These are phyloP conservation scores for Ascosphaera apis DNA, from an alignment of 2,329 filamentous ascomycete species.

Conservation along the genomic window DNA sequence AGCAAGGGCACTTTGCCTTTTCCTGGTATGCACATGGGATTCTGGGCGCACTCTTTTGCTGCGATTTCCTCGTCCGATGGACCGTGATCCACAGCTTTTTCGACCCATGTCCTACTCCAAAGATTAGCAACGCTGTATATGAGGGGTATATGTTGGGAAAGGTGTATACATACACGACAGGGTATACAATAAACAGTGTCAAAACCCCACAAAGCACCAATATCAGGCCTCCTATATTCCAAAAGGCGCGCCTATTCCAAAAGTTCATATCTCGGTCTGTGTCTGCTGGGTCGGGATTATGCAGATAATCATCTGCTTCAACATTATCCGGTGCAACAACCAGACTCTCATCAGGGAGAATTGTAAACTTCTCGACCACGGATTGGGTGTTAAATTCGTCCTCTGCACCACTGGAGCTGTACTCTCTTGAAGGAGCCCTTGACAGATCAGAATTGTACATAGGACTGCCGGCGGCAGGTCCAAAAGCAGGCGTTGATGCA, in stretches of 20 bases:
- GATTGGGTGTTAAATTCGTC: slow-evolving; percentile 47
- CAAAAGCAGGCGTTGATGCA: neutral
- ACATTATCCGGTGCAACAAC: slow-evolving; percentile 48
- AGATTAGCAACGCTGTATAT: too few species aligned
- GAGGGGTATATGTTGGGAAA: slow-evolving; percentile 1
- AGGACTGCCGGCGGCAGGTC: neutral
- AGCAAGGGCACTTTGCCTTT: slow-evolving; percentile 28
- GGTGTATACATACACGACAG: slow-evolving; percentile 33
- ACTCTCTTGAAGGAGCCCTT: slow-evolving; percentile 28
- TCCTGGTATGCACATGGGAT: slow-evolving; percentile 26
- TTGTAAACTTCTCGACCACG: slow-evolving; percentile 51
- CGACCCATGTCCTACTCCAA: too few species aligned
- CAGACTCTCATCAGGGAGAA: slow-evolving; percentile 41
- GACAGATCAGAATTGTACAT: slow-evolving; percentile 11
- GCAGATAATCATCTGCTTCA: slow-evolving; percentile 49
- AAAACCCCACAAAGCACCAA: slow-evolving; percentile 38
- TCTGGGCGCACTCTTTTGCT: slow-evolving; percentile 13
- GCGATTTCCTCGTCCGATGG: slow-evolving; percentile 1
- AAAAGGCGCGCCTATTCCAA: slow-evolving; percentile 38
- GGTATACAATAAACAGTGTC: slow-evolving; percentile 45
- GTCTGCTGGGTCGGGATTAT: slow-evolving; percentile 45
- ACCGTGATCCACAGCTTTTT: too few species aligned
- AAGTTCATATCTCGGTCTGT: slow-evolving; percentile 39
- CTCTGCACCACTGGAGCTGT: slow-evolving; percentile 33
- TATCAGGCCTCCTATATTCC: slow-evolving; percentile 40